These are phyloP conservation scores for Diaporthe caulivora DNA, from an alignment of 2,329 filamentous ascomycete species.

Conservation along the genomic window DNA sequence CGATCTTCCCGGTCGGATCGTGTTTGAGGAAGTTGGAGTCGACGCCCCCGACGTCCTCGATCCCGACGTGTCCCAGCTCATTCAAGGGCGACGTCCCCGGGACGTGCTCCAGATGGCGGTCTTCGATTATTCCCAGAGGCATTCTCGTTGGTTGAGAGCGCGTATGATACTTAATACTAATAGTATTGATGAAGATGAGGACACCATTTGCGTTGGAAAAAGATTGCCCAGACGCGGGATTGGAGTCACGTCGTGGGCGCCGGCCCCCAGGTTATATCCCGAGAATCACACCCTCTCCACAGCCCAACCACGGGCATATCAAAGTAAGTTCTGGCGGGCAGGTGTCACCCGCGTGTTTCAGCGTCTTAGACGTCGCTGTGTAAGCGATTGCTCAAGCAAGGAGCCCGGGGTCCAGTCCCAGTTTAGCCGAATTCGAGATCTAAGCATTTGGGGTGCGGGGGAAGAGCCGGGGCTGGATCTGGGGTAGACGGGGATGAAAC, in stretches of 20 bases:
- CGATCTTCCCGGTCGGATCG: slow-evolving; percentile 50
- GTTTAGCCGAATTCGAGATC: slow-evolving; percentile 1
- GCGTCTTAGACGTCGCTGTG: slow-evolving; percentile 23
- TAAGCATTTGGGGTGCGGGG: slow-evolving; percentile 15
- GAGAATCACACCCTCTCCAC: slow-evolving; percentile 13
- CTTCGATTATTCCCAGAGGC: slow-evolving; percentile 45
- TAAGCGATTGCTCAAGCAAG: slow-evolving; percentile 19
- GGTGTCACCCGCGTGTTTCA: slow-evolving; percentile 15
- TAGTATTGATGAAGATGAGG: neutral
- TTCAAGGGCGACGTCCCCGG: slow-evolving; percentile 46
- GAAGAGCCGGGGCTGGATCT: neutral
- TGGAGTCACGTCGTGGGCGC: neutral
- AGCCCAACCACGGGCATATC: neutral
- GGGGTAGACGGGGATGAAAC: slow-evolving; percentile 14
- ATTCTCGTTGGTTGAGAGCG: slow-evolving; percentile 35
- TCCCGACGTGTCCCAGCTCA: slow-evolving; percentile 41
- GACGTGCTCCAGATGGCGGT: slow-evolving; percentile 45
- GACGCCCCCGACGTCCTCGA: slow-evolving; percentile 39
- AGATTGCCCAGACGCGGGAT: neutral
- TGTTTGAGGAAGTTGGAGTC: slow-evolving; percentile 44
- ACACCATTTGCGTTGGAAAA: neutral
- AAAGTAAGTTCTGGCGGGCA: neutral
- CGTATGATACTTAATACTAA: neutral
- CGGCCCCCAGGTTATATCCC: slow-evolving; percentile 28
- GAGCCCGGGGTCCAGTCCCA: neutral